Conservation (phyloP, 768 basidiomycete genomes). For the Phaeotremella skinneri region DNA sequence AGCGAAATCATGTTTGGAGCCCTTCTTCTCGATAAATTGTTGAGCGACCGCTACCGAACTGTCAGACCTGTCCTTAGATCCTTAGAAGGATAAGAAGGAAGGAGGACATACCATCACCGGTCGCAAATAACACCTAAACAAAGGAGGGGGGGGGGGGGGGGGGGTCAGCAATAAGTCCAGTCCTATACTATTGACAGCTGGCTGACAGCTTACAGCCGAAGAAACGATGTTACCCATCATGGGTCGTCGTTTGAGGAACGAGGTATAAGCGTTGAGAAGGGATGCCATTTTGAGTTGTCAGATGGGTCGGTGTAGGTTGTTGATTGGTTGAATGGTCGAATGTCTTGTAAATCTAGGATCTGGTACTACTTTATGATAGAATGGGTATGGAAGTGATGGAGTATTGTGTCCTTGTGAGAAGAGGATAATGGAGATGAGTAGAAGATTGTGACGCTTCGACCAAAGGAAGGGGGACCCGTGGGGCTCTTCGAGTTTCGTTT, state of each 20-base stretch:
- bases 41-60: slow-evolving; percentile 75
- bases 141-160: too few species aligned
- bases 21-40: slow-evolving; percentile 72
- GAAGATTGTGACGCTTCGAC: too few species aligned
- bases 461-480: too few species aligned
- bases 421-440: too few species aligned
- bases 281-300: slow-evolving; percentile 54
- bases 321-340: too few species aligned
- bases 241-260: slow-evolving; percentile 38
- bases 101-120: slow-evolving; percentile 55
- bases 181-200: background rate
- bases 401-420: too few species aligned
- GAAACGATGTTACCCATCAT: slow-evolving; percentile 40
- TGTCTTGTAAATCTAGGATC: too few species aligned
- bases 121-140: slow-evolving; percentile 44
- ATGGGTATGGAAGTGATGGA: too few species aligned
- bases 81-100: slow-evolving; percentile 64
- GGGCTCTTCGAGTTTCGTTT: too few species aligned
- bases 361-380: too few species aligned
- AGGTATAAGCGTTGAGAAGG: slow-evolving; percentile 56
- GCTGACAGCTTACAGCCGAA: slow-evolving; percentile 29
- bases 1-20: slow-evolving; percentile 64
- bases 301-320: too few species aligned
- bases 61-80: slow-evolving; percentile 62
- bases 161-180: too few species aligned